Evolutionary conservation across 1,139 yeast genomes (phyloP), one percentile per base, ranked within the genome.

Genomic region (Hansenula lynferdii): DNA sequence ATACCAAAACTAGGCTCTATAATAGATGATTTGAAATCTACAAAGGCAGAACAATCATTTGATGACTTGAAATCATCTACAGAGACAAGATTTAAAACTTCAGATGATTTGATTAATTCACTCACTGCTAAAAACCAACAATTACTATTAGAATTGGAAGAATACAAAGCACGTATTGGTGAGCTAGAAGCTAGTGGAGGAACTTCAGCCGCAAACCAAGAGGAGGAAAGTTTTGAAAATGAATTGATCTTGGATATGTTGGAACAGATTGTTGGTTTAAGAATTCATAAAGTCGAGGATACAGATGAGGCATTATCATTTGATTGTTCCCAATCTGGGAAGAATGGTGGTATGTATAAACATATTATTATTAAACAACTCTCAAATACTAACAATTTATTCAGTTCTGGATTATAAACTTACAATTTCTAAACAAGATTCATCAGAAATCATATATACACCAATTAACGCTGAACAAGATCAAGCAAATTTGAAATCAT

Each of bases 201-300:
- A 16, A 14, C 4, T 27, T 17, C 19, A 16, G 7, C 29, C 16
- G 17, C 8, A 16, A 20, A 14, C 17, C 16, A 27, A 11, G 53
- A 50, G 7, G 53, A 49, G 17, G 74, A 68, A 41, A 56, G 71
- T 27, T 74, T 70, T 41, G 67, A 72, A 39, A 69, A 70, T 15
- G 72, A 74, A 2, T 60, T 74, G 37, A 71, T 77, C 9, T 56
- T 75, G 27, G 82, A 75, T 50, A 69, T 78, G 71, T 53, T 75
- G 38, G 80, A 77, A 49, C 66, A 75, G 37, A 60, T 78, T 32
- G 77, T 81, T 8, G 84, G 84, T 0, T 54, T 78, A 27, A 64
- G 77, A 36, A 69, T 78, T 8, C 64, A 68, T 27, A 68, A 71
- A 43, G 74, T 70, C 40, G 69, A 66, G 35, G 77, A 71, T 36